These are phyloP conservation scores for Fusarium sororula DNA, from an alignment of 2,329 filamentous ascomycete genomes.

Conservation along the genomic window DNA sequence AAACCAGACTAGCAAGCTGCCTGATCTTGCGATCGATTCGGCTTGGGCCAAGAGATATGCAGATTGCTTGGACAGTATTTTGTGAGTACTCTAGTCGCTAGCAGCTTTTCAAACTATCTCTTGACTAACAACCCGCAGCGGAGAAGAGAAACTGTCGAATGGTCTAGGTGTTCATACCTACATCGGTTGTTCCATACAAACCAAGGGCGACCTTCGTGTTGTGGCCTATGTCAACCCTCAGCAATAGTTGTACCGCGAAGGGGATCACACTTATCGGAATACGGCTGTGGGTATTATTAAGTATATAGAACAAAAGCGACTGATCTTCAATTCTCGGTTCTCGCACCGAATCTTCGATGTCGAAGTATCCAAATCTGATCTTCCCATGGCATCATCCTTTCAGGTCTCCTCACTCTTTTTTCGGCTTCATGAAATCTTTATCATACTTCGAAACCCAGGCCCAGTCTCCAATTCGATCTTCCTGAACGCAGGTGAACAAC, in stretches of 20 bases:
- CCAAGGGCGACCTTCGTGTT: not conserved
- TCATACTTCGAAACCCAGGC: not conserved
- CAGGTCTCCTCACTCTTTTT: not conserved
- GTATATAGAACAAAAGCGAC: no score
- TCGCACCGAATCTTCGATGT: no score
- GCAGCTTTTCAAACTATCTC: no score
- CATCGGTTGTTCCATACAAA: not conserved
- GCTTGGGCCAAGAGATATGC: not conserved
- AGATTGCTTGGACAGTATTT: not conserved
- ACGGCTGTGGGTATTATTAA: not conserved
- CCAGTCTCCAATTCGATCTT: not conserved
- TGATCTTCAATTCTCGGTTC: no score
- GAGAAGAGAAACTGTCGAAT: not conserved
- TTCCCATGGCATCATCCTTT: not conserved
- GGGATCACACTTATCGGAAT: rapidly evolving
- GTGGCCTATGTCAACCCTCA: constrained; percentile 8
- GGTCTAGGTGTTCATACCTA: constrained; percentile 1
- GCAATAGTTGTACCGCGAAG: not conserved
- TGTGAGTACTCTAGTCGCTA: no score
- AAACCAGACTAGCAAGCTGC: not conserved
- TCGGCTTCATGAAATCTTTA: not conserved
- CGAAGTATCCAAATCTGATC: no score
- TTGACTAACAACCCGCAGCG: not conserved
- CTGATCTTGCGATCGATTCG: not conserved
- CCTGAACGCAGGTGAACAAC: not conserved